Conservation (phyloP, 2,329 filamentous ascomycete species). For the Fusarium sp. region DNA sequence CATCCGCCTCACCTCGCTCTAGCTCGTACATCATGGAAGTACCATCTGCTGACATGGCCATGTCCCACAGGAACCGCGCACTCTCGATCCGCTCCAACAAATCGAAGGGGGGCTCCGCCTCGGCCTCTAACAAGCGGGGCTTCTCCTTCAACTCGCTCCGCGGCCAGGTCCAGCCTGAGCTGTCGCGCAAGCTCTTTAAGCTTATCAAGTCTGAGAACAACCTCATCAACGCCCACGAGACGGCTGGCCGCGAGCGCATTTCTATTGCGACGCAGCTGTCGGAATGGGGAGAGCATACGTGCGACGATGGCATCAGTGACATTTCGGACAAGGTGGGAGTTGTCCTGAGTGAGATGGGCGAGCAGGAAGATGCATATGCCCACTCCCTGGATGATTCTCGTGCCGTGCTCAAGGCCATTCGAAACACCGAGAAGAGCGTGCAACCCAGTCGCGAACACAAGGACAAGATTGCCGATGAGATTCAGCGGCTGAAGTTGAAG, state of each 20-base stretch:
- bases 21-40: constrained; percentile 34
- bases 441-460: constrained; percentile 92
- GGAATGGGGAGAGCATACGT: constrained; percentile 94
- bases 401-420: constrained; percentile 85
- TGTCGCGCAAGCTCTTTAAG: constrained; percentile 88
- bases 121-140: constrained; percentile 63
- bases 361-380: constrained; percentile 91
- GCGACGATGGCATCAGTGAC: constrained; percentile 87
- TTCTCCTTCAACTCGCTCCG: constrained; percentile 91
- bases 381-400: constrained; percentile 89
- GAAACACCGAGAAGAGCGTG: constrained; percentile 95
- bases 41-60: constrained; percentile 46
- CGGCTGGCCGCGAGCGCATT: constrained; percentile 84
- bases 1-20: constrained; percentile 36
- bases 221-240: constrained; percentile 85
- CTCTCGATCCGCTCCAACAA: constrained; percentile 79
- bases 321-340: constrained; percentile 97
- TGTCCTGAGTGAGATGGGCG: constrained; percentile 89
- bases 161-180: constrained; percentile 85
- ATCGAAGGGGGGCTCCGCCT: constrained; percentile 54
- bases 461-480: constrained; percentile 90
- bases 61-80: constrained; percentile 73
- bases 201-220: constrained; percentile 97
- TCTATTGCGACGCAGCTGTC: constrained; percentile 91
- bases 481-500: constrained; percentile 90